Percentiles rank a stretch among this genome's conserved stretches.
Evolutionary conservation across 805 yeast species (phyloP).

Genomic region (Yarrowia keelungensis): DNA sequence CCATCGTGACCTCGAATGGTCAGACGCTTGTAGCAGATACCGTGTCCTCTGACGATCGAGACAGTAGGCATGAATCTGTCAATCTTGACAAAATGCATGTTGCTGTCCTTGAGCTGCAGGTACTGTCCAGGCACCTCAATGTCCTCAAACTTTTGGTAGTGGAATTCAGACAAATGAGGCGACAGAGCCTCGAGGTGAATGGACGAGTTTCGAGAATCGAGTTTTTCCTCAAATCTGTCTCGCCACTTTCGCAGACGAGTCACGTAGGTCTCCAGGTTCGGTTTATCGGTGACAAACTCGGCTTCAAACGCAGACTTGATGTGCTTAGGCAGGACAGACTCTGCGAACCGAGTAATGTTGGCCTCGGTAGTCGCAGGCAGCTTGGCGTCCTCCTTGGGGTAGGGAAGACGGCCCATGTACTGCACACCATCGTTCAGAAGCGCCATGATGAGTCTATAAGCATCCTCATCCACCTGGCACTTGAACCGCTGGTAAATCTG

Average conservation of each 20-base stretch:
- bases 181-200: slow-evolving; percentile 88
- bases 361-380: slow-evolving; percentile 92
- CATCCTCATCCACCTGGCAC: slow-evolving; percentile 93
- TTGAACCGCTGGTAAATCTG: slow-evolving; percentile 94
- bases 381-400: slow-evolving; percentile 85
- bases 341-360: slow-evolving; percentile 87
- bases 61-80: slow-evolving; percentile 90
- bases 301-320: slow-evolving; percentile 88
- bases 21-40: slow-evolving; percentile 86
- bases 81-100: slow-evolving; percentile 88
- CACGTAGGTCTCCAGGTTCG: slow-evolving; percentile 87
- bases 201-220: slow-evolving; percentile 81
- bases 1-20: slow-evolving; percentile 95
- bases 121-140: slow-evolving; percentile 98
- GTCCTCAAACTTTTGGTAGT: slow-evolving; percentile 97
- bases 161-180: slow-evolving; percentile 96
- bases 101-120: slow-evolving; percentile 83
- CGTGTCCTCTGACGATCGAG: slow-evolving; percentile 87
- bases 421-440: slow-evolving; percentile 92
- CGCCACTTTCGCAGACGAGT: slow-evolving; percentile 88
- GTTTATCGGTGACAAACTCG: slow-evolving; percentile 86
- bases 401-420: slow-evolving; percentile 81
- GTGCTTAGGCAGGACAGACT: slow-evolving; percentile 87
- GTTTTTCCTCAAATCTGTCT: slow-evolving; percentile 86
- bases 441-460: slow-evolving; percentile 91